Evolutionary conservation across 2,329 filamentous ascomycete genomes (phyloP).

Genomic region (Cadophora malorum): DNA sequence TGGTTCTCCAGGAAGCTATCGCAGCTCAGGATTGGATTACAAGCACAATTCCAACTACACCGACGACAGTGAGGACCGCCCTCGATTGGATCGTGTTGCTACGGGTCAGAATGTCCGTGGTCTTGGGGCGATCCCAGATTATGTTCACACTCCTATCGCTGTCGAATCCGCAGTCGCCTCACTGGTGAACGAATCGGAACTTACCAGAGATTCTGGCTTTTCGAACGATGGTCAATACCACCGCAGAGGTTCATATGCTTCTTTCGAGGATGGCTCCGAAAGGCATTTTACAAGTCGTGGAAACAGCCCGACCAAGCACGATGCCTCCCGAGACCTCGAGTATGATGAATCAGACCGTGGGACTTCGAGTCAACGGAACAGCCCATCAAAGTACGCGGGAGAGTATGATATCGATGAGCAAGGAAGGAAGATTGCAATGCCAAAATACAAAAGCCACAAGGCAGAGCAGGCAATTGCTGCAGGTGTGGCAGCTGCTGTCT

Average conservation of each 20-base stretch:
- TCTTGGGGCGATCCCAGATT: conserved; percentile 75
- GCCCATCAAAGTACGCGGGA: conserved; percentile 40
- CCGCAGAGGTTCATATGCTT: conserved; percentile 44
- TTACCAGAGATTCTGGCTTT: conserved; percentile 65
- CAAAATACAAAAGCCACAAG: conserved; percentile 40
- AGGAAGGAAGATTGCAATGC: conserved; percentile 45
- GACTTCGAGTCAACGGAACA: conserved; percentile 38
- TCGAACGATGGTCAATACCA: conserved; percentile 50
- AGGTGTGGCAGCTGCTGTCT: conserved; percentile 41
- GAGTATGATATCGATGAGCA: conserved; percentile 46
- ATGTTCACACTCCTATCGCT: conserved; percentile 73
- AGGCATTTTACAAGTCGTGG: conserved; percentile 44
- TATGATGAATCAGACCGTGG: conserved; percentile 34
- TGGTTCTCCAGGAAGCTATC: conserved; percentile 63
- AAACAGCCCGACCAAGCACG: conserved; percentile 53
- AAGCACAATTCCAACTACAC: conserved; percentile 60
- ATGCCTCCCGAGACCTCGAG: conserved; percentile 27
- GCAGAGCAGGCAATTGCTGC: conserved; percentile 41
- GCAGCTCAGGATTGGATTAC: conserved; percentile 59
- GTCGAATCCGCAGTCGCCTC: conserved; percentile 93
- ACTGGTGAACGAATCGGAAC: conserved; percentile 76
- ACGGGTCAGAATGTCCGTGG: conserved; percentile 74
- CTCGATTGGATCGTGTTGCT: conserved; percentile 63
- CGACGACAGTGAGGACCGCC: conserved; percentile 60
- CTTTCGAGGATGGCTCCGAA: conserved; percentile 46